These are phyloP conservation scores for Betula pendula DNA, from an alignment of 306 rosid genomes.

Conservation along the genomic window DNA sequence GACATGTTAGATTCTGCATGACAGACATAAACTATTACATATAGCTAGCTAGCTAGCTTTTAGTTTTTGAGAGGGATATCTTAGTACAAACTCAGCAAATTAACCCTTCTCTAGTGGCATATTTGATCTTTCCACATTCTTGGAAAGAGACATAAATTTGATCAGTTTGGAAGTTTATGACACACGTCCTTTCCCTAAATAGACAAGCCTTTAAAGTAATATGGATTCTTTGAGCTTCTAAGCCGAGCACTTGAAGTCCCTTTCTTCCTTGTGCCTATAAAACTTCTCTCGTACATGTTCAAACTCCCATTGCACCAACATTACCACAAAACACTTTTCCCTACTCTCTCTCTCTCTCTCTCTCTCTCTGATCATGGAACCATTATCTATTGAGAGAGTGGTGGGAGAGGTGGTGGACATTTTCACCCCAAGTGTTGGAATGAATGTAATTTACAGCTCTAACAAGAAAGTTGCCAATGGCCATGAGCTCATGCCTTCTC, in stretches of 20 bases:
- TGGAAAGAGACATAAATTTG: slow-evolving; percentile 3
- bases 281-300: slow-evolving; percentile 27
- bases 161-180: slow-evolving; percentile 17
- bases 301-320: slow-evolving; percentile 22
- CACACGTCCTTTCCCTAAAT: slow-evolving; percentile 38
- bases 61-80: slow-evolving; percentile 26
- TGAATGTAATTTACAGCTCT: slow-evolving; percentile 66
- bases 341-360: background rate
- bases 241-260: slow-evolving; percentile 21
- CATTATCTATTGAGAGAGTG: slow-evolving; percentile 68
- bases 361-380: slow-evolving; percentile 31
- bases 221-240: slow-evolving; percentile 42
- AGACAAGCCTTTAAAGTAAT: slow-evolving; percentile 19
- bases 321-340: slow-evolving; percentile 12
- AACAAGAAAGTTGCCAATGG: slow-evolving; percentile 71
- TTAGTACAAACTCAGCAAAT: slow-evolving; percentile 26
- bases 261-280: slow-evolving; percentile 40
- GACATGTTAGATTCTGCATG: slow-evolving; percentile 46
- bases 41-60: background rate
- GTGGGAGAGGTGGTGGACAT: slow-evolving; percentile 88
- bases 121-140: slow-evolving; percentile 31
- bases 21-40: background rate
- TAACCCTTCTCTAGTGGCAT: slow-evolving; percentile 23
- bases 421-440: slow-evolving; percentile 68
- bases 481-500: slow-evolving; percentile 74